These are phyloP conservation scores for Fusarium chuoi DNA, from an alignment of 2,329 filamentous ascomycete species.

Conservation along the genomic window DNA sequence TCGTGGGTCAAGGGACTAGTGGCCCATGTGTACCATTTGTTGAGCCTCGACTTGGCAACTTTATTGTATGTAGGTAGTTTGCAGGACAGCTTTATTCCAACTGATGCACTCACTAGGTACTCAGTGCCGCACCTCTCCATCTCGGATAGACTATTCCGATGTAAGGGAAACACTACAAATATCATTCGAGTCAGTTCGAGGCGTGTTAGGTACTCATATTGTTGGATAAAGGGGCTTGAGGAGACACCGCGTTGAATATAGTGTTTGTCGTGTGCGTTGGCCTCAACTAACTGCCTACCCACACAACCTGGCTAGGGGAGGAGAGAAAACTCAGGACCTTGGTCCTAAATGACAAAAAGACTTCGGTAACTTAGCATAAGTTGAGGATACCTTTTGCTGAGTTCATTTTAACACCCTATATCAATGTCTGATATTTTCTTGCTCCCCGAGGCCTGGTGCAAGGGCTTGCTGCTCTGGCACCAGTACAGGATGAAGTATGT, in stretches of 20 bases:
- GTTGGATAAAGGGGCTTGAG: not conserved
- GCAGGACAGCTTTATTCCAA: not conserved
- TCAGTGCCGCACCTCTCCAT: not conserved
- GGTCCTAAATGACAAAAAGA: too few species aligned
- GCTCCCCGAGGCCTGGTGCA: not conserved
- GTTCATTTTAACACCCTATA: too few species aligned
- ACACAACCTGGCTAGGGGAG: not conserved
- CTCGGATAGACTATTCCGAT: not conserved
- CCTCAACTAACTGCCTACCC: not conserved
- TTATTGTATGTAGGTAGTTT: not conserved
- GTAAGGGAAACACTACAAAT: not conserved
- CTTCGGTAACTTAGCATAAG: too few species aligned
- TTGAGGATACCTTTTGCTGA: too few species aligned
- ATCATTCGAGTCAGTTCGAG: not conserved
- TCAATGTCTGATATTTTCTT: too few species aligned
- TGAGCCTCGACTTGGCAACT: conserved; percentile 11
- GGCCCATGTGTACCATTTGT: not conserved
- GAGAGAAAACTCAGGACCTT: too few species aligned
- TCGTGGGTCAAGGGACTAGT: not conserved
- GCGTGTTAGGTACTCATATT: not conserved
- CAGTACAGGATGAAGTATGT: not conserved
- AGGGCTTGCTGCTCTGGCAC: not conserved
- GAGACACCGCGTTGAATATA: not conserved
- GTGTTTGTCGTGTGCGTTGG: not conserved
- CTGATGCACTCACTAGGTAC: not conserved